phyloP scores from a whole-genome alignment of 805 yeast species.

The Allodekkera sacchari region DNA sequence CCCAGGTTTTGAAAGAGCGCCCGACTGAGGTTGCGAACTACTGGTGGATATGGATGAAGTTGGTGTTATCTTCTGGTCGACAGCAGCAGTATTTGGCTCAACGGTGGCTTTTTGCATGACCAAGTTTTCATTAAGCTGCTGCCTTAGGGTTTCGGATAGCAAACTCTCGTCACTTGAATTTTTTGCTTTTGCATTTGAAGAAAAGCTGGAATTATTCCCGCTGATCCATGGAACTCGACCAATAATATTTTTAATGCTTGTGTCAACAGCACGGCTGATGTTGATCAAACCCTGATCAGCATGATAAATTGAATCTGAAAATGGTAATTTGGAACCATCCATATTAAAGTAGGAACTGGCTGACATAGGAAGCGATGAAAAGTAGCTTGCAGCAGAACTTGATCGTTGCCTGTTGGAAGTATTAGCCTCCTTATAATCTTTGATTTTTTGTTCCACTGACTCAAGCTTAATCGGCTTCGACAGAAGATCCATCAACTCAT shows the following conservation, averaged over 20 bases:
- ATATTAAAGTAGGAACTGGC: conserved; percentile 4
- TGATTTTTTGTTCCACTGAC: conserved; percentile 18
- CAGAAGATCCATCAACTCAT: conserved; percentile 7
- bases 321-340: conserved; percentile 7
- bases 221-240: conserved; percentile 26
- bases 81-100: conserved; percentile 2
- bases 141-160: conserved; percentile 16
- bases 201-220: conserved; percentile 4
- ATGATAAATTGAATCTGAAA: conserved; percentile 17
- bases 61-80: conserved; percentile 20
- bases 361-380: conserved; percentile 9
- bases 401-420: conserved; percentile 3
- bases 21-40: conserved; percentile 5
- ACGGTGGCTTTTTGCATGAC: conserved; percentile 10
- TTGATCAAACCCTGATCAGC: conserved; percentile 29
- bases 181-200: conserved; percentile 1
- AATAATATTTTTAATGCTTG: conserved; percentile 24
- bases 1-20: conserved; percentile 5
- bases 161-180: conserved; percentile 5
- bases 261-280: conserved; percentile 27
- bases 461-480: conserved; percentile 19
- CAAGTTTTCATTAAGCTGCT: conserved; percentile 24
- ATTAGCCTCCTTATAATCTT: conserved; percentile 9
- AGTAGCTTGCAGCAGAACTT: conserved; percentile 2
- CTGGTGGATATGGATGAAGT: conserved; percentile 23